A percentile compares a stretch with the other conserved stretches of the same genome.
Conservation (phyloP, 192 early-diverging fungal species). For the Dispira simplex region DNA sequence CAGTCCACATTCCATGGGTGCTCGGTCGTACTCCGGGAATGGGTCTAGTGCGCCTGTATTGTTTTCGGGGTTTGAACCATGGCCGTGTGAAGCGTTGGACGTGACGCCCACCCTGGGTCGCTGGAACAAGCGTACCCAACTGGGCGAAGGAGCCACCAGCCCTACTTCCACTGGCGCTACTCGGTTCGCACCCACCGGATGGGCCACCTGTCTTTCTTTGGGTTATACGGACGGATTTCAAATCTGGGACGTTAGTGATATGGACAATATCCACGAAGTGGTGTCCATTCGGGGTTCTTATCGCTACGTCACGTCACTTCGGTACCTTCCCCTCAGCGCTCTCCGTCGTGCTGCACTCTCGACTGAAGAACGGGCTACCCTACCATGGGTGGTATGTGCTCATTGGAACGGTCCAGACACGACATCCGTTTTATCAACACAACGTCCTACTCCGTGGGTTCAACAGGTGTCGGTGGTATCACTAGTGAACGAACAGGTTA, state of each 20-base stretch:
- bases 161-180: background rate
- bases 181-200: conserved; percentile 15
- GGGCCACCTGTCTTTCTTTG: conserved; percentile 30
- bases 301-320: background rate
- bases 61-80: background rate
- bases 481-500: background rate
- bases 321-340: background rate
- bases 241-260: conserved; percentile 53
- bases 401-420: background rate
- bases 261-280: conserved; percentile 51
- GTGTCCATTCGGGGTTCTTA: conserved; percentile 35
- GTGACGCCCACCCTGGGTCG: too few species aligned
- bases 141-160: background rate
- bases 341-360: background rate
- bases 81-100: too few species aligned
- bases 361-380: background rate
- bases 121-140: background rate
- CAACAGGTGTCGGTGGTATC: background rate
- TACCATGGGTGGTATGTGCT: background rate
- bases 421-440: background rate
- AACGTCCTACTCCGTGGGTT: too few species aligned
- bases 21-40: background rate
- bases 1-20: conserved; percentile 1
- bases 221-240: conserved; percentile 67
- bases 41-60: background rate